Evolutionary conservation across 176 grass and related monocot genomes (phyloP).

Genomic region (Rhynchospora breviuscula): DNA sequence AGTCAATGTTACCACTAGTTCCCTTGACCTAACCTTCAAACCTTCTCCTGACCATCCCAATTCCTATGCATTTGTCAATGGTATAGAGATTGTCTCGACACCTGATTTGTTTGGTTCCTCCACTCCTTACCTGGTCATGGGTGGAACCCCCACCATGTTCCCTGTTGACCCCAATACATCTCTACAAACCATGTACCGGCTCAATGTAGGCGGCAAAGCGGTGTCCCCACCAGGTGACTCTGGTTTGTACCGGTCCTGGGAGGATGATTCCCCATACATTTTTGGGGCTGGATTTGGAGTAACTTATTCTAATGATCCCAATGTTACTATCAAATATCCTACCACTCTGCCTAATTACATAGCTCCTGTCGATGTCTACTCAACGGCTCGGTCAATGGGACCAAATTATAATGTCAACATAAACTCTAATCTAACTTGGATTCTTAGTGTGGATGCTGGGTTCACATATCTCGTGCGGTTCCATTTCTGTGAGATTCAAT

Average conservation of each 20-base stretch:
- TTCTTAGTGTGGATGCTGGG: constrained; percentile 69
- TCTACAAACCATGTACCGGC: constrained; percentile 66
- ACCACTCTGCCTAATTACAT: constrained; percentile 35
- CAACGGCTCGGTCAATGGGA: constrained; percentile 79
- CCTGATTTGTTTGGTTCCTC: constrained; percentile 47
- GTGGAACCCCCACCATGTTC: constrained; percentile 22
- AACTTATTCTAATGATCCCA: constrained; percentile 44
- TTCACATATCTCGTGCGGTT: constrained; percentile 66
- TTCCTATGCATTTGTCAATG: constrained; percentile 80
- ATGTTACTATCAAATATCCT: constrained; percentile 54
- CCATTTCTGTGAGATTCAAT: constrained; percentile 93
- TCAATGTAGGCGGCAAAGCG: constrained; percentile 72
- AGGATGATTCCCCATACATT: constrained; percentile 54
- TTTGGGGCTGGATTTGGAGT: constrained; percentile 49
- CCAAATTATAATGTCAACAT: constrained; percentile 41
- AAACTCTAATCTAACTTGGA: constrained; percentile 72
- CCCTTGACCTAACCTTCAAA: constrained; percentile 79
- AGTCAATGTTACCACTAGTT: constrained; percentile 48
- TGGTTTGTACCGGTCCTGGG: constrained; percentile 63
- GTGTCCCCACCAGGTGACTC: constrained; percentile 64
- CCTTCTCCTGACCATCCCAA: constrained; percentile 45
- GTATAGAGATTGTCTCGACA: constrained; percentile 82
- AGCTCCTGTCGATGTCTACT: constrained; percentile 61
- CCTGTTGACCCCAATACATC: constrained; percentile 20
- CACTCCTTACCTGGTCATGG: constrained; percentile 24